Evolutionary conservation across 2,329 filamentous ascomycete species (phyloP).

Genomic region (Neonectria sp.): DNA sequence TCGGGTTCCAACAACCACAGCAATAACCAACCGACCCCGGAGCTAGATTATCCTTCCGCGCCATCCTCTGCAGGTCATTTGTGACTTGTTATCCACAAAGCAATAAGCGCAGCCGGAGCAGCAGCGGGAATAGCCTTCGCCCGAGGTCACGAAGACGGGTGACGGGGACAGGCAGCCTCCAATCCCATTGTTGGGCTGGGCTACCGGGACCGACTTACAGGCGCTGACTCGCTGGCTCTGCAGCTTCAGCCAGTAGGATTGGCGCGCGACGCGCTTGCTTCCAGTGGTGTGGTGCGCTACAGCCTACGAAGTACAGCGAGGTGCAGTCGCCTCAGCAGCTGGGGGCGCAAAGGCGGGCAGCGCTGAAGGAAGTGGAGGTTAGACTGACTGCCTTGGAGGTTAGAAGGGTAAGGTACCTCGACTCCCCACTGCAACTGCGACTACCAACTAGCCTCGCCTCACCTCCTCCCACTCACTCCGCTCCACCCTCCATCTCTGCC

Average conservation of each 20-base stretch:
- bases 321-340: slow-evolving; percentile 30
- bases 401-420: slow-evolving; percentile 11
- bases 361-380: slow-evolving; percentile 2
- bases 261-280: slow-evolving; percentile 55
- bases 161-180: slow-evolving; percentile 24
- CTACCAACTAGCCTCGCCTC: slow-evolving; percentile 32
- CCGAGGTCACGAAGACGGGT: slow-evolving; percentile 21
- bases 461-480: slow-evolving; percentile 36
- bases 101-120: slow-evolving; percentile 25
- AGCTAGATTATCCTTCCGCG: slow-evolving; percentile 4
- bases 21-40: slow-evolving; percentile 4
- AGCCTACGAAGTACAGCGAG: slow-evolving; percentile 25
- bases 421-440: slow-evolving; percentile 30
- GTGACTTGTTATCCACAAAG: slow-evolving; percentile 17
- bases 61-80: slow-evolving; percentile 26
- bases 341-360: slow-evolving; percentile 10
- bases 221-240: slow-evolving; percentile 50
- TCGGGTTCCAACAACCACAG: slow-evolving; percentile 14
- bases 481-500: slow-evolving; percentile 35
- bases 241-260: slow-evolving; percentile 51
- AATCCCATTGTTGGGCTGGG: slow-evolving; percentile 35
- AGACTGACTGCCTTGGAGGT: background rate
- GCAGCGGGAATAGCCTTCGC: slow-evolving; percentile 23
- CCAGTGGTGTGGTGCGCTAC: slow-evolving; percentile 50
- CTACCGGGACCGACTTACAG: slow-evolving; percentile 41